Base-by-base conservation (phyloP, 2,329 filamentous ascomycete genomes). In the Exophiala calicioides region DNA sequence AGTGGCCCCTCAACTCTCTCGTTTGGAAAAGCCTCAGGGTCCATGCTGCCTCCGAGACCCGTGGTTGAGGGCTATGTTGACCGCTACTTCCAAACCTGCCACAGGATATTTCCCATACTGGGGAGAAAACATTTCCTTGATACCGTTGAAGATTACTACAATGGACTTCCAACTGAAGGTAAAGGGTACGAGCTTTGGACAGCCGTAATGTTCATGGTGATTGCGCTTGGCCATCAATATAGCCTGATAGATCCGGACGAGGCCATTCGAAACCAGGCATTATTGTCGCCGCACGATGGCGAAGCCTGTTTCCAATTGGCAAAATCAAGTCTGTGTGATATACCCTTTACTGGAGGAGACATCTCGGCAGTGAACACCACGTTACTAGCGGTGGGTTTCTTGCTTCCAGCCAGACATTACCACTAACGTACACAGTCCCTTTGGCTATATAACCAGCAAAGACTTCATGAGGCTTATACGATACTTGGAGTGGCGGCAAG, bases 191-290 rank as follows among this genome's bases (percentile, higher is more conserved):
- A 40, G 23, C 20, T 29, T 16, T 50, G 47, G 47, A 37, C 37
- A 5, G 42, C 41, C 3, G 42, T 50, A n/a, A 40, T 50, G 47
- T 50, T 42, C 36, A 50, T 50, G 47, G 36, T 36, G 3, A 40
- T 50, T 26, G 47, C 47, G 5, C 42, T 50, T 13, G 47, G 47
- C 10, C 47, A 50, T 27, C 47, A 50, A 38, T 45, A 32, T 19
- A 45, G 47, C 18, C 26, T 39, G 12, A 26, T 46, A 19, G 47
- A 50, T 35, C 36, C 47, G n/a, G 47, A 50, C 29, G 21, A 31
- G 5, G 18, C 12, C 9, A 19, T 46, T 2, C 46, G 41, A 16
- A 16, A 19, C 8, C 27, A 23, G 21, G 47, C 47, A 12, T 12
- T 50, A 1, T 21, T 23, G 5, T 24, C 23, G 15, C 29, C 23